Base-by-base conservation (phyloP, 306 rosid genomes). In the Cucurbita moschata region DNA sequence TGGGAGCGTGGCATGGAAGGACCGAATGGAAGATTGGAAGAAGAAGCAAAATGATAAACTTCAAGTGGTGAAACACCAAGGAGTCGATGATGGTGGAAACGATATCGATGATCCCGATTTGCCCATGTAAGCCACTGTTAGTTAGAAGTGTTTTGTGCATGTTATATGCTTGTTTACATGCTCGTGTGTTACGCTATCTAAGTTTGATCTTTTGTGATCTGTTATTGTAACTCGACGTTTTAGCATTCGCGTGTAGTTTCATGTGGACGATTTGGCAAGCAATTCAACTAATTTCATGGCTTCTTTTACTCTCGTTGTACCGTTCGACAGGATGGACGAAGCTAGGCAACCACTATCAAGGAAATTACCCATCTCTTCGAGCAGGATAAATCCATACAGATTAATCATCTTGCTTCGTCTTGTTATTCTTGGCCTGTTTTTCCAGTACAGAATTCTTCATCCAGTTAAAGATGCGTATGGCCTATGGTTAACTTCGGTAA, bases 341-440 rank as follows among this genome's bases (percentile, higher is more conserved):
- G 99, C 94, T 66, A 83, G 97, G 81, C 96, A 94, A 77, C 99
- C 99, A 12, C 90, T 94, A 37, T 94, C 99, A 53, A 86, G 99
- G 72, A 94, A 91, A 81, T 23, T 85, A 49, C 96, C 99, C 16
- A 74, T 94, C 60, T 75, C 92, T 69, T 94, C 99, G 30, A 94
- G 97, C 99, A 91, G 82, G 88, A 91, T 94, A 83, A 94, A 92
- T 75, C 99, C 99, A 8, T 94, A 94, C 88, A 86, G 99, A 81
- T 82, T 94, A 86, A 79, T 94, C 55, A 84, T 94, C 69, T 11
- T 94, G 7, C 90, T 86, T 61, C 99, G 96, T 1, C 95, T 91
- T 79, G 88, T 88, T 9, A 71, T 94, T 82, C 88, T 94, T 15
- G 88, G 96, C 75, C 78, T 94, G 4, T 94, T 94, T 77, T 87